Percentiles rank a stretch among this genome's conserved stretches.
Conservation (phyloP, 371 early-diverging fungal genomes). For the Mortierella sp. region DNA sequence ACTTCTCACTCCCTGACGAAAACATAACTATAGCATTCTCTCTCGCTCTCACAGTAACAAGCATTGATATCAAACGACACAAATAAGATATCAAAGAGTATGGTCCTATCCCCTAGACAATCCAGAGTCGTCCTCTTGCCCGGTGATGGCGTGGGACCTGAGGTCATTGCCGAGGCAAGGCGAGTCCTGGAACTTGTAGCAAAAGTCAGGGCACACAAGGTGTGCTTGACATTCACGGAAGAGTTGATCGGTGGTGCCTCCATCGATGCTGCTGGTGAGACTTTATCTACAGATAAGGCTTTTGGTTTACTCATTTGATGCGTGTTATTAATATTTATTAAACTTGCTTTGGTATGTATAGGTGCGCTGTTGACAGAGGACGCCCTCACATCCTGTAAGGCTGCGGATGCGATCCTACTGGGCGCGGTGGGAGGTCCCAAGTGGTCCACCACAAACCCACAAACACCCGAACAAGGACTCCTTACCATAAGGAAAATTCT, state of each 20-base stretch:
- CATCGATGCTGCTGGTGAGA: constrained; percentile 87
- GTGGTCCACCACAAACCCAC: constrained; percentile 88
- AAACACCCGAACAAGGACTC: constrained; percentile 95
- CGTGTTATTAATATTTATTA: constrained; percentile 1
- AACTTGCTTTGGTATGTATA: constrained; percentile 25
- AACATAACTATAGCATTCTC: background rate
- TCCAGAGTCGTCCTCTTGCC: constrained; percentile 82
- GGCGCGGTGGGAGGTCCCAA: constrained; percentile 98
- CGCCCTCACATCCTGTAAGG: constrained; percentile 82
- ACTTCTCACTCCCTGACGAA: background rate
- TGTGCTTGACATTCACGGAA: constrained; percentile 78
- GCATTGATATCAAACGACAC: background rate
- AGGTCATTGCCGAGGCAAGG: constrained; percentile 91
- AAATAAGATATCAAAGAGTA: constrained; percentile 12
- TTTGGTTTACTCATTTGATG: too few species aligned
- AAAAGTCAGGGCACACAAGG: constrained; percentile 67
- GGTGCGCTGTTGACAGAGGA: constrained; percentile 87
- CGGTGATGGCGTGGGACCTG: constrained; percentile 97
- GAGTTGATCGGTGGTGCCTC: constrained; percentile 92
- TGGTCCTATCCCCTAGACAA: constrained; percentile 20
- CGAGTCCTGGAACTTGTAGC: constrained; percentile 85
- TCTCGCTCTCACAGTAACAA: too few species aligned
- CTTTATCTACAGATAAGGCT: too few species aligned
- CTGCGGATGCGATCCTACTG: constrained; percentile 91
- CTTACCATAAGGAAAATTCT: constrained; percentile 91